Base-by-base conservation (phyloP, 139 green algal genomes). In the Chlorella sorokiniana region DNA sequence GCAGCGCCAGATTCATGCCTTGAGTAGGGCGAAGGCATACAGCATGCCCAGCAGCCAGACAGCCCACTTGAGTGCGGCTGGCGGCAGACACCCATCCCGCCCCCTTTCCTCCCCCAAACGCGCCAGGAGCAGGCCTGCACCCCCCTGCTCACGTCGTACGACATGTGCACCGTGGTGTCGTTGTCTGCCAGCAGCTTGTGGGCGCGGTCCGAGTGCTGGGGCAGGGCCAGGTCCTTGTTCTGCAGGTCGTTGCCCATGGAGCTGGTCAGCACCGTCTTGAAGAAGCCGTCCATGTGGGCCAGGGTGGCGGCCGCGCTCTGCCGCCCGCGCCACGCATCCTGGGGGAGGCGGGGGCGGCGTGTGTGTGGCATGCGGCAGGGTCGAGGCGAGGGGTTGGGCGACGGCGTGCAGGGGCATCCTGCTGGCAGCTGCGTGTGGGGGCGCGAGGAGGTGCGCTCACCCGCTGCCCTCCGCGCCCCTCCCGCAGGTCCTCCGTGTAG, bases 161-260 rank as follows among this genome's bases (percentile, higher is more conserved):
- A 72, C 75, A 81, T 81, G 59, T 81, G 75, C 78, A 90, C 78
- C 29, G 77, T 84, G 31, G 78, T 64, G 3, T 82, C 83, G 75
- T 92, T 92, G 38, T 83, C 80, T 37, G 80, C 89, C 59, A 93
- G 86, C 81, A 93, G 78, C 64, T 81, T 81, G 65, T 87, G 80
- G 18, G 89, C 86, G n/a, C 82, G 77, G 64, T 88, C 81, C 18
- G 89, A 88, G 83, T 92, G 86, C 69, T 86, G 54, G 27, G 89
- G 89, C 81, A 85, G 84, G 38, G 86, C 83, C 78, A 92, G 61
- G 79, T 93, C 89, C 79, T 88, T 87, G 68, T 73, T 64, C 52
- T 87, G 78, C 56, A 93, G 81, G 40, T 86, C 89, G 84, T 89
- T 86, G 67, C 85, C 79, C 79, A 92, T 86, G 18, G 79, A 79